Evolutionary conservation across 2,329 filamentous ascomycete genomes (phyloP), one percentile per base, ranked within the genome.

Genomic region (Aspergillus luchuensis): DNA sequence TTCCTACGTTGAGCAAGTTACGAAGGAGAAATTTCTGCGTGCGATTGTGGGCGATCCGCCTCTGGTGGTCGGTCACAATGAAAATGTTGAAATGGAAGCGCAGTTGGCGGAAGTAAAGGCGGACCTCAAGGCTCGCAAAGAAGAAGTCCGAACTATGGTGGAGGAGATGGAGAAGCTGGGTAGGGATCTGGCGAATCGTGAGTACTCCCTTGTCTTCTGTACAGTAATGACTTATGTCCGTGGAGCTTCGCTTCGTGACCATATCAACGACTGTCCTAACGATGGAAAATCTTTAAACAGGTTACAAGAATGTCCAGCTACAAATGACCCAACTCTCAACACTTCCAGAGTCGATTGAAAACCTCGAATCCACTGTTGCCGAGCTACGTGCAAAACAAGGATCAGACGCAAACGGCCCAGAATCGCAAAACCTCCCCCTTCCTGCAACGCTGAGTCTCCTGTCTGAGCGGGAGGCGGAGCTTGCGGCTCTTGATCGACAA

Each of bases 1-100:
- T 81, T 96, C 91, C 66, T 98, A 98, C 78, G 90, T 97, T 69
- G 95, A 99, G 78, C 95, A 98, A 81, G 92, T 98, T 64, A 98
- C 94, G 48, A 99, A 98, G 79, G 95, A 99, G 76, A 96, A 97
- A 72, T 98, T 97, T 76, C 89, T 99, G 57, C 91, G 92, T 67
- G 89, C 91, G 65, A 96, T 98, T 68, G 92, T 96, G 15, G 92
- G 91, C 64, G 91, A 97, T 64, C 92, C 93, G 52, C 95, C 94
- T 0, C 83, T 93, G 15, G 89, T 98, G 49, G 91, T 96, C 60
- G 89, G 89, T 43, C 86, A 89, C 47, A 85, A 88, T 68, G 93
- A 98, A 72, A 98, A 97, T 73, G 80, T 89, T 51, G 87, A 89
- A 59, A 79, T 96, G 23, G 91, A 95, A 72, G 81, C 84, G 59